Evolutionary conservation across 805 yeast species (phyloP).

Genomic region (Wickerhamiella cacticola): DNA sequence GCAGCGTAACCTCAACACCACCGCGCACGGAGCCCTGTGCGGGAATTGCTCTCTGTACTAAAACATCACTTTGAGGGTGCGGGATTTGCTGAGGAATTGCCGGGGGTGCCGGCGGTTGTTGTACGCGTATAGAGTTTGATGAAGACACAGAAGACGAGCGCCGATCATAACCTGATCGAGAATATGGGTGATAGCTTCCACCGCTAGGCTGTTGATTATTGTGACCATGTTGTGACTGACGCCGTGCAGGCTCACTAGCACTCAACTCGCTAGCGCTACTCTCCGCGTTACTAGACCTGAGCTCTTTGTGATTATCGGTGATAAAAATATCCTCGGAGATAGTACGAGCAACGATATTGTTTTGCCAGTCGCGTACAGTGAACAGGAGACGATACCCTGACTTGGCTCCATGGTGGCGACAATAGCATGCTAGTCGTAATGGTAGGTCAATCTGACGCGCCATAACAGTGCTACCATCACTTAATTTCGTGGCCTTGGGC

Average conservation of each 20-base stretch:
- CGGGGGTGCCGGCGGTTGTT: slow-evolving; percentile 16
- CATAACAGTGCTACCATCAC: slow-evolving; percentile 23
- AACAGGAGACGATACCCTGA: slow-evolving; percentile 69
- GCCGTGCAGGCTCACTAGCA: slow-evolving; percentile 6
- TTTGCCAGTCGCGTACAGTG: slow-evolving; percentile 44
- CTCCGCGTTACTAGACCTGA: slow-evolving; percentile 1
- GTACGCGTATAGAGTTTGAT: neutral
- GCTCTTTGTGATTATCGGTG: slow-evolving; percentile 81
- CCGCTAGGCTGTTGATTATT: neutral
- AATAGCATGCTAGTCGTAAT: slow-evolving; percentile 83
- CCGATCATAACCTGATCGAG: slow-evolving; percentile 4
- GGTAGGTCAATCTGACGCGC: slow-evolving; percentile 37
- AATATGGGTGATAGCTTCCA: slow-evolving; percentile 17
- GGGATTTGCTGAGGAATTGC: neutral
- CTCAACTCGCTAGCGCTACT: slow-evolving; percentile 5
- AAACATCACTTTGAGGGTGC: neutral
- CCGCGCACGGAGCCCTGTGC: slow-evolving; percentile 94
- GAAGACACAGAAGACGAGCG: neutral
- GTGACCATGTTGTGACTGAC: neutral
- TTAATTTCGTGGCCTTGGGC: slow-evolving; percentile 33
- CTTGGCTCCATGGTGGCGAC: slow-evolving; percentile 88
- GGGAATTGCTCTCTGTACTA: slow-evolving; percentile 80
- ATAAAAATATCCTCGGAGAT: slow-evolving; percentile 70
- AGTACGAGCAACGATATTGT: slow-evolving; percentile 57
- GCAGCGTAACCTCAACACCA: slow-evolving; percentile 84